These are phyloP conservation scores for Ilyonectria mors-panacis DNA, from an alignment of 2,329 filamentous ascomycete genomes.

Conservation along the genomic window DNA sequence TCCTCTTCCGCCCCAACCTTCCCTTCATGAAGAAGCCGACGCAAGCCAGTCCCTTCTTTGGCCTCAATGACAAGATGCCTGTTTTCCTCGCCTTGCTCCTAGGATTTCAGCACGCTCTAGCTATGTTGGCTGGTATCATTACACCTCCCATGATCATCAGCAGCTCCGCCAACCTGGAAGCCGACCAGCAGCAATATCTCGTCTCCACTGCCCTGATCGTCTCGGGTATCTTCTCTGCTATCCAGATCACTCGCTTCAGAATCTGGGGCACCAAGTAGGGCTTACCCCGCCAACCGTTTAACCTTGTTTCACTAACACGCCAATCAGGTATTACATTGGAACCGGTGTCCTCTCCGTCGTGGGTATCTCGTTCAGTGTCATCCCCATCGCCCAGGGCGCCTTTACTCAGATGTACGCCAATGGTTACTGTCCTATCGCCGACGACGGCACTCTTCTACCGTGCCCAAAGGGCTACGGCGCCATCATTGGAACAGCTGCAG, in stretches of 20 bases:
- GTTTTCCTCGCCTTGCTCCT: conserved; percentile 81
- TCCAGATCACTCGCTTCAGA: conserved; percentile 85
- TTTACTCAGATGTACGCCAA: conserved; percentile 84
- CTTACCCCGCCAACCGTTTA: neutral
- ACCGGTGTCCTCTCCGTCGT: conserved; percentile 87
- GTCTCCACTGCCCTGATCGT: conserved; percentile 86
- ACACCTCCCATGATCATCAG: conserved; percentile 83
- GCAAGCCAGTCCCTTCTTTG: conserved; percentile 80
- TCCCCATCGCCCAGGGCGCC: conserved; percentile 70
- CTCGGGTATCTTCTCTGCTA: conserved; percentile 79
- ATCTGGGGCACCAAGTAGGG: conserved; percentile 75
- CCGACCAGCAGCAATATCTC: conserved; percentile 78
- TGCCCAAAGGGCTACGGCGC: conserved; percentile 83
- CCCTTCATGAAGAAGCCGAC: conserved; percentile 80
- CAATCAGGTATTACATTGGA: conserved; percentile 77
- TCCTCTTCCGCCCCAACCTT: conserved; percentile 85
- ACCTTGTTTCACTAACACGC: conserved; percentile 14
- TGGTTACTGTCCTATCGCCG: conserved; percentile 74
- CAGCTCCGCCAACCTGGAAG: conserved; percentile 74
- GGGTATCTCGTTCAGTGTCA: conserved; percentile 64
- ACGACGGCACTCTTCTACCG: conserved; percentile 76
- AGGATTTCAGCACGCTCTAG: conserved; percentile 83
- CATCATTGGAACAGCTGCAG: conserved; percentile 78
- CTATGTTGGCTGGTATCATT: conserved; percentile 83
- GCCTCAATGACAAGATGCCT: conserved; percentile 84